Percentiles rank a stretch among this genome's conserved stretches.
Evolutionary conservation across 23 red algal species (phyloP).

Genomic region (Gracilaria caudata): DNA sequence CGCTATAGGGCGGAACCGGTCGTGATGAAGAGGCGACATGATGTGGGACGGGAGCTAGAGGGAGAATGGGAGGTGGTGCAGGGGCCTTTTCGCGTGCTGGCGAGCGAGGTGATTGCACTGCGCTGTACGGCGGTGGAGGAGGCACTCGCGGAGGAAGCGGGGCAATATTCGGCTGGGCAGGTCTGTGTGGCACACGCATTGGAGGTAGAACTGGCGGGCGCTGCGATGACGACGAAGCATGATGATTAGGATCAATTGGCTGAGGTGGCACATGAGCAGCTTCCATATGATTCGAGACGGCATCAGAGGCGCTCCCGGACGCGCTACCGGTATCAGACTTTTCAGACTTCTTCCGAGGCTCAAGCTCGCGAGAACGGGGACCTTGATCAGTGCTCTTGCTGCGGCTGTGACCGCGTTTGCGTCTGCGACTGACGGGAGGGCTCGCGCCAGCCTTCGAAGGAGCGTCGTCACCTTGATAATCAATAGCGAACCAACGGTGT

Average conservation of each 20-base stretch:
- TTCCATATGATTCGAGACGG: not conserved
- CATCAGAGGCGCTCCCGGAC: not conserved
- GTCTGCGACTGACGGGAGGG: conserved; percentile 37
- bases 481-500: conserved; percentile 70
- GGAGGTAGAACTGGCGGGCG: conserved; percentile 45
- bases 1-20: not conserved
- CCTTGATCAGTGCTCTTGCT: conserved; percentile 57
- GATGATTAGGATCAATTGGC: conserved; percentile 7
- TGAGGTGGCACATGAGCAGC: not conserved
- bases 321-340: conserved; percentile 24
- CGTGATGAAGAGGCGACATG: not conserved
- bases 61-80: conserved; percentile 5
- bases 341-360: conserved; percentile 37
- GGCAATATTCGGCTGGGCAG: conserved; percentile 6
- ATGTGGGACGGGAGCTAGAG: conserved; percentile 8
- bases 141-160: conserved; percentile 41
- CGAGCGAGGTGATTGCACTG: not conserved
- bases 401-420: conserved; percentile 44
- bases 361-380: conserved; percentile 37
- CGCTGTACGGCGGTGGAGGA: conserved; percentile 37
- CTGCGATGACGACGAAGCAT: conserved; percentile 29
- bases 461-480: conserved; percentile 70
- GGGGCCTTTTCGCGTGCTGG: conserved; percentile 10
- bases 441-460: conserved; percentile 40
- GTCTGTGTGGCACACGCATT: conserved; percentile 5